phyloP scores from a whole-genome alignment of 345 rosid genomes.

The Excoecaria cochinchinensis region DNA sequence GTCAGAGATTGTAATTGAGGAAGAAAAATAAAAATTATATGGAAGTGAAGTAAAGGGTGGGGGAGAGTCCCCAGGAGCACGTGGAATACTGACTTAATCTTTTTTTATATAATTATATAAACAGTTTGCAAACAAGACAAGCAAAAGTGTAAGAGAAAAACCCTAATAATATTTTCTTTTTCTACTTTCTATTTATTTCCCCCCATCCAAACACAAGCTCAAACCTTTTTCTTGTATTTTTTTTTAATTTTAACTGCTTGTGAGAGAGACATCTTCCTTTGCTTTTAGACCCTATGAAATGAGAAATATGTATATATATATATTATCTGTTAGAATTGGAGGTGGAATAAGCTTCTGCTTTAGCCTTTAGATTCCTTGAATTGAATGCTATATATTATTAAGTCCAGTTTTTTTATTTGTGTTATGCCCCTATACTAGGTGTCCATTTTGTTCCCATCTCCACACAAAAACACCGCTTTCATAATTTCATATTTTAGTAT shows the following conservation, averaged over 20 bases:
- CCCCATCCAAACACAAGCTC: conserved; percentile 15
- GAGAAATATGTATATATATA: not conserved
- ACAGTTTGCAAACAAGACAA: conserved; percentile 21
- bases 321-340: not conserved
- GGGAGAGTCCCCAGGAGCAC: conserved; percentile 31
- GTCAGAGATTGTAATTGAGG: conserved; percentile 37
- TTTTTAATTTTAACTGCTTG: too few relatives aligned
- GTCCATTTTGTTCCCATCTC: not conserved
- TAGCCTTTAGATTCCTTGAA: not conserved
- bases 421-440: not conserved
- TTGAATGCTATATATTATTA: not conserved
- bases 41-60: conserved; percentile 24
- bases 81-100: conserved; percentile 39
- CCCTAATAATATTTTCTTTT: not conserved
- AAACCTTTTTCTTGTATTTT: not conserved
- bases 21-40: conserved; percentile 4
- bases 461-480: not conserved
- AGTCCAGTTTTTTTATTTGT: not conserved
- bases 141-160: conserved; percentile 10
- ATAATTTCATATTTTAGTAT: not conserved
- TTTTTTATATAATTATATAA: not conserved
- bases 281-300: not conserved
- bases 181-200: too few relatives aligned
- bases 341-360: not conserved
- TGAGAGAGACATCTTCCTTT: not conserved